Evolutionary conservation across 2,329 filamentous ascomycete species (phyloP), one percentile per base, ranked within the genome.

Genomic region (Trichophyton benhamiae): DNA sequence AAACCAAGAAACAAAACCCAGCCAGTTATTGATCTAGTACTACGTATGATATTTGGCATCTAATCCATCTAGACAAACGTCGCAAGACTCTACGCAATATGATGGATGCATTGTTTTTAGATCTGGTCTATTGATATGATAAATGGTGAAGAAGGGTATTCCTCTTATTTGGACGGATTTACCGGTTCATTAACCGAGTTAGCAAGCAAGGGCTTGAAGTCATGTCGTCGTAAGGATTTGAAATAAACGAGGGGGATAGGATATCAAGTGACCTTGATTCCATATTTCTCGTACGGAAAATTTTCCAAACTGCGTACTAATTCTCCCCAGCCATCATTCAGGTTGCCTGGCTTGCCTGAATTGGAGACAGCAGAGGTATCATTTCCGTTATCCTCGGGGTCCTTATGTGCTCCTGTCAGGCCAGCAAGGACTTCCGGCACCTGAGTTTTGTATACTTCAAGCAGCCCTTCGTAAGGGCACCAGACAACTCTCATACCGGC

Each of bases 401-500:
- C 81, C 65, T 82, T 82, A 64, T 84, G 87, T 75, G 87, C 84
- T 0, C 88, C 88, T 25, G 87, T 91, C 67, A 84, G 76, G 0
- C 91, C 94, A 0, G 94, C 92, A 22, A 99, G 77, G 2, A 99
- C 89, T 71, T 91, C 83, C 9, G 81, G 81, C 76, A 96, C 90
- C 49, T 86, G 81, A 1, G 88, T 91, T 46, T 79, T 77, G 68
- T 89, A 95, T 72, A 92, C 88, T 59, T 83, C 78, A 75, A 87
- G 79, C 59, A 99, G 76, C 69, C 84, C 88, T 0, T 85, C 83
- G 75, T 97, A 91, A 25, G 94, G 94, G 67, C 85, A 87, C 94
- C 94, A 99, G 0, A 96, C 80, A 11, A 95, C 91, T 66, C 92
- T 85, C 92, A 97, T 97, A 0, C 92, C 92, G 0, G 94, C 94